These are phyloP conservation scores for Aspergillus asperescens DNA, from an alignment of 495 filamentous ascomycete genomes.

Conservation along the genomic window DNA sequence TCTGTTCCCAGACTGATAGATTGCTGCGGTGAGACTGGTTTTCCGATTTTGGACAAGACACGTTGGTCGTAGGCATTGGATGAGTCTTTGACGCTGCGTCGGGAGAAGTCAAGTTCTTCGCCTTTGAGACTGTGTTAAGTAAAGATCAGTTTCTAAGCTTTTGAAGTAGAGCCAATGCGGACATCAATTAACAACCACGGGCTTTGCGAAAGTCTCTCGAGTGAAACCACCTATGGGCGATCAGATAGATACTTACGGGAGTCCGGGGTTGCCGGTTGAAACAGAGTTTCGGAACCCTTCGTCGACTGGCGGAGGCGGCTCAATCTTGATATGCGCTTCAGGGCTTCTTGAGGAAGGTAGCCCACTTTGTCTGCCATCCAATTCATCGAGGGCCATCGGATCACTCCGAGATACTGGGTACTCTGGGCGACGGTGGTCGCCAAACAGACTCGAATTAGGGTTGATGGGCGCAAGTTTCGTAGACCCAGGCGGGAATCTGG, in stretches of 20 bases:
- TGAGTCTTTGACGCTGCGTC: slow-evolving; percentile 52
- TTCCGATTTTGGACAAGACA: slow-evolving; percentile 69
- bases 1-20: slow-evolving; percentile 50
- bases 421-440: slow-evolving; percentile 37
- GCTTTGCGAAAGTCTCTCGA: not conserved
- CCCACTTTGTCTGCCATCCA: slow-evolving; percentile 30
- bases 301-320: slow-evolving; percentile 42
- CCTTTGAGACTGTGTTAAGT: slow-evolving; percentile 49
- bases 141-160: slow-evolving; percentile 1
- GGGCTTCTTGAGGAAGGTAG: slow-evolving; percentile 30
- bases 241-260: slow-evolving; percentile 37
- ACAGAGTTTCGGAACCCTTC: slow-evolving; percentile 42
- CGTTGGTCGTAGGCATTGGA: slow-evolving; percentile 75
- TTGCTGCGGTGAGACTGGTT: slow-evolving; percentile 54
- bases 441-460: slow-evolving; percentile 52
- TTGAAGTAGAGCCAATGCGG: not conserved
- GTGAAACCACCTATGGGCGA: not conserved
- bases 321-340: slow-evolving; percentile 43
- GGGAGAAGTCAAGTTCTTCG: slow-evolving; percentile 53
- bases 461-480: slow-evolving; percentile 43
- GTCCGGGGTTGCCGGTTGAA: slow-evolving; percentile 35
- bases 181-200: not conserved
- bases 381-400: slow-evolving; percentile 40
- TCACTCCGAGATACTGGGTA: slow-evolving; percentile 26
- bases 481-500: slow-evolving; percentile 24